Conservation (phyloP, 805 yeast genomes). For the Nematodospora valgi region DNA sequence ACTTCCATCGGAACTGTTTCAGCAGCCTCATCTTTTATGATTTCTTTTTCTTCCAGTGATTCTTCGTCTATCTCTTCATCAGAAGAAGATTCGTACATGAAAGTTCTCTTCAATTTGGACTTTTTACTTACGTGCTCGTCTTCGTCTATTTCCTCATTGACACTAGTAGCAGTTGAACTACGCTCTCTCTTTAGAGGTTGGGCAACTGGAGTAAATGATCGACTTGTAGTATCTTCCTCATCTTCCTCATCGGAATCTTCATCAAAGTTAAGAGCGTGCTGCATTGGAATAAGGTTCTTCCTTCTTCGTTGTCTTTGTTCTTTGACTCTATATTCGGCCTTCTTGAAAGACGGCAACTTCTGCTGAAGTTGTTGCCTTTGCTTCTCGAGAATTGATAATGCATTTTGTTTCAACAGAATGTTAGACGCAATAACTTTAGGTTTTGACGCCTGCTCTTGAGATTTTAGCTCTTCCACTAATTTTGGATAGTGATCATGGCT, state of each 20-base stretch:
- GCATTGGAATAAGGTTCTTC: conserved; percentile 45
- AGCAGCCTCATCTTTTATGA: conserved; percentile 8
- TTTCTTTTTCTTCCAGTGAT: conserved; percentile 17
- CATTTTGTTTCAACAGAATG: conserved; percentile 20
- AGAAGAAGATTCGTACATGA: conserved; percentile 35
- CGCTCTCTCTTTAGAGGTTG: conserved; percentile 26
- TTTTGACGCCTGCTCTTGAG: conserved; percentile 22
- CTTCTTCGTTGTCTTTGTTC: conserved; percentile 22
- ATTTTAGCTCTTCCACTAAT: conserved; percentile 32
- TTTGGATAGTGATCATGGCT: conserved; percentile 59
- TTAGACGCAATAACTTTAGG: conserved; percentile 15
- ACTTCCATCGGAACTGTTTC: conserved; percentile 16
- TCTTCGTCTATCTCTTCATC: conserved; percentile 27
- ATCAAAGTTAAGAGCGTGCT: conserved; percentile 50
- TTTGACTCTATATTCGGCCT: conserved; percentile 16
- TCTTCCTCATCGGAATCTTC: conserved; percentile 32
- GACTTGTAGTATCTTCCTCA: conserved; percentile 33
- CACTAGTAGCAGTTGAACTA: conserved; percentile 21
- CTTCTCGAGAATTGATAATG: conserved; percentile 23
- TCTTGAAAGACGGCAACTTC: conserved; percentile 33
- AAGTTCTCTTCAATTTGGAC: conserved; percentile 24
- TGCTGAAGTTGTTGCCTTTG: conserved; percentile 14
- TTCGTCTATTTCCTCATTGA: conserved; percentile 15
- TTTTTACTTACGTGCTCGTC: conserved; percentile 18
- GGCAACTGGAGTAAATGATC: conserved; percentile 33